Base-by-base conservation (phyloP, 371 early-diverging fungal genomes). In the Phascolomyces articulosus region DNA sequence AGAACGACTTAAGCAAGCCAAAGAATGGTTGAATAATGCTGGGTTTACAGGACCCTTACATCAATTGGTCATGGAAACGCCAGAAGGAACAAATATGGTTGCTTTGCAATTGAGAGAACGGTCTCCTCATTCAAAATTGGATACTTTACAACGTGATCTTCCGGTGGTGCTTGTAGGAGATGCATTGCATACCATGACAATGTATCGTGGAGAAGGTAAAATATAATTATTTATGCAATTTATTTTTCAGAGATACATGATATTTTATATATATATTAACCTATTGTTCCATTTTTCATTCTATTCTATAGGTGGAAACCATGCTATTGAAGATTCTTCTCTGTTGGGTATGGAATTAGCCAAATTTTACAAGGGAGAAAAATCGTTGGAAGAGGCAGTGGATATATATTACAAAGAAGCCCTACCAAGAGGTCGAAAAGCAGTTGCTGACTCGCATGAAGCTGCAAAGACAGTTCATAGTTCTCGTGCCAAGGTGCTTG, bases 291-390 rank as follows among this genome's bases (percentile, higher is more conserved):
- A 27, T 16, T 10, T 41, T 26, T 15, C 2, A 26, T 20, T 26
- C 40, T 21, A n/a, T 34, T 15, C 7, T 44, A 9, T 70, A 75
- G 72, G 77, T 56, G 73, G 65, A n/a, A 77, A 77, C 34, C 79
- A 78, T 59, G 79, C 75, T 27, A 73, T 78, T 31, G 20, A 70
- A 0, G 75, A 78, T 58, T 55, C 71, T 10, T 59, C 51, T 16
- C 48, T 31, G 31, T 31, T 31, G 31, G 31, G 31, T 31, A 31
- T 31, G 9, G 31, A 31, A 9, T 31, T 31, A 31, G 9, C 31
- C 3, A 31, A 31, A 31, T 3, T 31, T 31, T 31, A 31, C 9
- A 31, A 31, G 9, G 31, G 9, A 6, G 31, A 31, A 31, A 31
- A 31, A 31, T 6, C 31, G 9, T 31, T 31, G 9, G 31, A 31